These are phyloP conservation scores for Arachis hypogaea DNA, from an alignment of 306 rosid genomes.

Conservation along the genomic window DNA sequence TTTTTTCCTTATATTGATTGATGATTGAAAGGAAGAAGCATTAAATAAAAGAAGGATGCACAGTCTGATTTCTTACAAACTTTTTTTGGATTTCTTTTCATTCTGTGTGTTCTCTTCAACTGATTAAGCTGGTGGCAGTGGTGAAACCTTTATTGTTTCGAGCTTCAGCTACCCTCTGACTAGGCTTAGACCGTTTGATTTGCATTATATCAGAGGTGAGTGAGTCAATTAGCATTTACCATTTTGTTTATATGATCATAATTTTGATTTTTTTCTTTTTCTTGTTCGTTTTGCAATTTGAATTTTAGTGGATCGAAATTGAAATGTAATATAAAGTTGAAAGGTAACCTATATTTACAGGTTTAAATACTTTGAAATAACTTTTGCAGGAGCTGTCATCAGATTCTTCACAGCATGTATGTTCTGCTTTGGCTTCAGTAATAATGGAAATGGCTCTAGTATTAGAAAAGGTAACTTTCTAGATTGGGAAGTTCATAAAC, in stretches of 20 bases:
- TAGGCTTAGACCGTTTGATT: conserved; percentile 60
- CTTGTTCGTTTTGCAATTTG: conserved; percentile 18
- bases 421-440: conserved; percentile 96
- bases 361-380: no score
- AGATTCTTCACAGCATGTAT: conserved; percentile 98
- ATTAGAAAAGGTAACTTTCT: conserved; percentile 76
- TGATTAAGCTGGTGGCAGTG: conserved; percentile 43
- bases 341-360: background rate
- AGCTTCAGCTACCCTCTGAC: conserved; percentile 70
- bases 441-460: conserved; percentile 99
- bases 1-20: no score
- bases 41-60: no score
- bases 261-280: background rate
- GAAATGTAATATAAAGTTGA: conserved; percentile 21
- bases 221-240: conserved; percentile 3
- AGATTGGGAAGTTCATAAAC: background rate
- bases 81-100: conserved; percentile 17
- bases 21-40: no score
- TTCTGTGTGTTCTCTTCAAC: conserved; percentile 44
- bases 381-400: conserved; percentile 58
- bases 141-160: conserved; percentile 67
- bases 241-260: conserved; percentile 34
- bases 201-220: conserved; percentile 80
- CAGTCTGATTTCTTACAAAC: no score
- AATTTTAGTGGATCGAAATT: conserved; percentile 34